A percentile compares a stretch with the other conserved stretches of the same genome.
phyloP scores from a whole-genome alignment of 805 yeast species.

The Vanderwaltozyma tropicalis region DNA sequence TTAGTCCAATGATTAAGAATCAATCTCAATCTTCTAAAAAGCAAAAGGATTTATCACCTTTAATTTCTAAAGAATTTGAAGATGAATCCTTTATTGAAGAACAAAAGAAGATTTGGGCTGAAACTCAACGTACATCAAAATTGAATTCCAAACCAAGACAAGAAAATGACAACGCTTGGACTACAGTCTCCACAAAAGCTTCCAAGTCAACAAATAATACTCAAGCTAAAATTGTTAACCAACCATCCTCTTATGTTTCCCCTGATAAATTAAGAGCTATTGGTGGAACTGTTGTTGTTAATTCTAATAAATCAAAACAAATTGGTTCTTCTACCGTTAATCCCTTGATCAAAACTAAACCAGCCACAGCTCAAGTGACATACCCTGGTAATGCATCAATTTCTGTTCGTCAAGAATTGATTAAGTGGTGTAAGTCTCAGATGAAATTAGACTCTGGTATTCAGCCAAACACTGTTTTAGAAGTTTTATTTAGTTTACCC shows the following conservation, averaged over 20 bases:
- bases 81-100: constrained; percentile 24
- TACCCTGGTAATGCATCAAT: constrained; percentile 27
- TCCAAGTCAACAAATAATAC: constrained; percentile 11
- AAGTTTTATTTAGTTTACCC: constrained; percentile 74
- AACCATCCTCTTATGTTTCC: constrained; percentile 17
- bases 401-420: constrained; percentile 49
- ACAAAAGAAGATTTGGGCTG: constrained; percentile 32
- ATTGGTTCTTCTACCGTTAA: constrained; percentile 24
- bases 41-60: too few relatives aligned
- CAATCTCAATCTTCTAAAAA: too few relatives aligned
- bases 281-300: constrained; percentile 11
- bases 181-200: constrained; percentile 24
- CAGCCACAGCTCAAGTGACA: constrained; percentile 7
- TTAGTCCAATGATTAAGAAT: constrained; percentile 9
- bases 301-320: constrained; percentile 1
- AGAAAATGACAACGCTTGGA: constrained; percentile 13
- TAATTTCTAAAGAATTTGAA: constrained; percentile 17
- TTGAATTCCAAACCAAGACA: constrained; percentile 26
- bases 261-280: constrained; percentile 30
- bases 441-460: constrained; percentile 65
- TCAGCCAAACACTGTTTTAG: constrained; percentile 65
- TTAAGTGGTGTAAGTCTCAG: constrained; percentile 62
- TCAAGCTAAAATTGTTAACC: constrained; percentile 8
- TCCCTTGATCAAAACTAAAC: constrained; percentile 20
- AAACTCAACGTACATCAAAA: constrained; percentile 48